Evolutionary conservation across 75 land plant genomes (phyloP).

Genomic region (Cryptomeria japonica): DNA sequence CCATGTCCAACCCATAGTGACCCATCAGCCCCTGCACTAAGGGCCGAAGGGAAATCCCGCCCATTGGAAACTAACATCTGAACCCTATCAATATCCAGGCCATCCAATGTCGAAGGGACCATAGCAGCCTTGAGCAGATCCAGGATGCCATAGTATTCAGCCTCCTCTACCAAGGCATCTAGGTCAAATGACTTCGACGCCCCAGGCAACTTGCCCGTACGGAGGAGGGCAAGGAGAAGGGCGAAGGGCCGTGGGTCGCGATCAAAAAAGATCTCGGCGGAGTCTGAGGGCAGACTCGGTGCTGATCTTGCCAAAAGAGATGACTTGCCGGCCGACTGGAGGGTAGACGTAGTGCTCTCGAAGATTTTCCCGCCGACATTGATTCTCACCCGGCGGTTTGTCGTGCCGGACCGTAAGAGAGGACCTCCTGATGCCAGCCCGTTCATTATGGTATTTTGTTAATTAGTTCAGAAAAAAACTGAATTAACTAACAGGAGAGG

Average conservation of each 20-base stretch:
- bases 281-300: slow-evolving; percentile 1
- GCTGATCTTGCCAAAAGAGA: slow-evolving; percentile 52
- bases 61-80: slow-evolving; percentile 56
- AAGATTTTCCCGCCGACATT: slow-evolving; percentile 88
- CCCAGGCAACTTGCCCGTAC: slow-evolving; percentile 42
- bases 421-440: not conserved
- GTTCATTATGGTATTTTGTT: not conserved
- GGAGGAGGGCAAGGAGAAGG: slow-evolving; percentile 58
- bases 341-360: slow-evolving; percentile 71
- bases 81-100: slow-evolving; percentile 53
- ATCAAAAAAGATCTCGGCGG: slow-evolving; percentile 59
- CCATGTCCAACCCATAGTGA: slow-evolving; percentile 85
- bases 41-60: slow-evolving; percentile 63
- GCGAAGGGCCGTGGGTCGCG: slow-evolving; percentile 79
- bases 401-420: not conserved
- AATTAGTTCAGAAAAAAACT: not conserved
- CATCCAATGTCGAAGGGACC: slow-evolving; percentile 49
- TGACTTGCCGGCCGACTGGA: slow-evolving; percentile 59
- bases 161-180: slow-evolving; percentile 65
- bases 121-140: slow-evolving; percentile 35
- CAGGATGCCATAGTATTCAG: slow-evolving; percentile 63
- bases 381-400: slow-evolving; percentile 45
- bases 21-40: slow-evolving; percentile 48
- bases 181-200: slow-evolving; percentile 27
- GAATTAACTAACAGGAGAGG: no score